phyloP scores from a whole-genome alignment of 73 alveolate genomes.

The Urostyla sp. region DNA sequence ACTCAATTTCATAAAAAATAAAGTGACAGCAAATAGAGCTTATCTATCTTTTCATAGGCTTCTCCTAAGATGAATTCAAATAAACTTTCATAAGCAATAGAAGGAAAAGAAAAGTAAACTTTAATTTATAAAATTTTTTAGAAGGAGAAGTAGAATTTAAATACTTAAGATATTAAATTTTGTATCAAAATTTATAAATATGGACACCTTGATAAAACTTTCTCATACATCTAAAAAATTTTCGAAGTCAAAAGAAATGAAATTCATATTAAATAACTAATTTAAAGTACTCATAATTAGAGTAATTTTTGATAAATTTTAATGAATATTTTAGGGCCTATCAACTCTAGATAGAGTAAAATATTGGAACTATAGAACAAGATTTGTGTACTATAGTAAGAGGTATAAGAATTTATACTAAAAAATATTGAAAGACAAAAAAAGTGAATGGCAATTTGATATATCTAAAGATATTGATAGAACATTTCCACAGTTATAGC shows the following conservation, averaged over 20 bases:
- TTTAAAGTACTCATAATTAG: not conserved
- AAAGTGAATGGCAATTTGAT: constrained; percentile 19
- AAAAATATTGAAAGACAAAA: constrained; percentile 1
- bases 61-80: constrained; percentile 16
- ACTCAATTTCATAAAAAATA: too few relatives aligned
- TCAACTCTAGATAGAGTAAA: constrained; percentile 53
- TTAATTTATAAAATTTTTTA: not conserved
- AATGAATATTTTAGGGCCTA: constrained; percentile 30
- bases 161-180: not conserved
- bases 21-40: too few relatives aligned
- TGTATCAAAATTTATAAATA: not conserved
- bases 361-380: constrained; percentile 59
- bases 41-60: constrained; percentile 14
- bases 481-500: constrained; percentile 45
- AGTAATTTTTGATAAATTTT: not conserved
- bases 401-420: constrained; percentile 26
- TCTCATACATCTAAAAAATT: constrained; percentile 45
- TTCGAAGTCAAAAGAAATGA: constrained; percentile 36
- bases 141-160: constrained; percentile 11
- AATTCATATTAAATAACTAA: constrained; percentile 17
- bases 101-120: constrained; percentile 4
- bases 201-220: constrained; percentile 7
- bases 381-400: constrained; percentile 14
- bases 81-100: not conserved
- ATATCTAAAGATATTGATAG: constrained; percentile 57